A percentile compares a stretch with the other conserved stretches of the same genome.
phyloP scores from a whole-genome alignment of 2,329 filamentous ascomycete species.

The Xylaria sp. region DNA sequence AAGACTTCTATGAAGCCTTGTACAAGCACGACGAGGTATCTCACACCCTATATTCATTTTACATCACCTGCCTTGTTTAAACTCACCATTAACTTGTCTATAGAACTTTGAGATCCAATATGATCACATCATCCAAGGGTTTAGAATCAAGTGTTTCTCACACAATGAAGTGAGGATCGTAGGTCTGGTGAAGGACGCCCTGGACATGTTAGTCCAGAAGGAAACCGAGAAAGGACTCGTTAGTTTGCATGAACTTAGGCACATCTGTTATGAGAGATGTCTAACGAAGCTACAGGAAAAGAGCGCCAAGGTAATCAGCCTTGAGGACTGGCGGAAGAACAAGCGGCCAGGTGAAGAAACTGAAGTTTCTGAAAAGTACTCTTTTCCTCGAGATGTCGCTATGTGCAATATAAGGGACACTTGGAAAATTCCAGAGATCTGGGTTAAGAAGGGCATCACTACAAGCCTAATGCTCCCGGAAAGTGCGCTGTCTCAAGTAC shows the following conservation, averaged over 20 bases:
- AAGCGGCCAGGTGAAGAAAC: background rate
- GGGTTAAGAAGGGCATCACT: slow-evolving; percentile 13
- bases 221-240: slow-evolving; percentile 24
- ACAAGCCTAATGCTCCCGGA: slow-evolving; percentile 23
- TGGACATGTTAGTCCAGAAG: slow-evolving; percentile 27
- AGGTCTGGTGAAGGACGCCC: slow-evolving; percentile 3
- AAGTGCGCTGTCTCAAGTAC: slow-evolving; percentile 31
- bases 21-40: slow-evolving; percentile 33
- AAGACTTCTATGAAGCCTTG: slow-evolving; percentile 36
- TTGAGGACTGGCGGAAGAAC: slow-evolving; percentile 25
- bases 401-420: slow-evolving; percentile 12
- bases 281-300: slow-evolving; percentile 16
- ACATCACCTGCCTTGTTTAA: background rate
- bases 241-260: slow-evolving; percentile 2
- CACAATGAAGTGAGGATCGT: slow-evolving; percentile 27
- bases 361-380: slow-evolving; percentile 21
- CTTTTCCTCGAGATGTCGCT: slow-evolving; percentile 37
- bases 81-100: slow-evolving; percentile 2
- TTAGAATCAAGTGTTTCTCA: slow-evolving; percentile 32
- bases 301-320: slow-evolving; percentile 14
- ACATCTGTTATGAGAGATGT: background rate
- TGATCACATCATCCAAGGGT: slow-evolving; percentile 20
- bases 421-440: slow-evolving; percentile 35
- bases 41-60: background rate
- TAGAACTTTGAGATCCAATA: slow-evolving; percentile 36